These are phyloP conservation scores for Penicillium verrucosum DNA, from an alignment of 2,329 filamentous ascomycete species.

Conservation along the genomic window DNA sequence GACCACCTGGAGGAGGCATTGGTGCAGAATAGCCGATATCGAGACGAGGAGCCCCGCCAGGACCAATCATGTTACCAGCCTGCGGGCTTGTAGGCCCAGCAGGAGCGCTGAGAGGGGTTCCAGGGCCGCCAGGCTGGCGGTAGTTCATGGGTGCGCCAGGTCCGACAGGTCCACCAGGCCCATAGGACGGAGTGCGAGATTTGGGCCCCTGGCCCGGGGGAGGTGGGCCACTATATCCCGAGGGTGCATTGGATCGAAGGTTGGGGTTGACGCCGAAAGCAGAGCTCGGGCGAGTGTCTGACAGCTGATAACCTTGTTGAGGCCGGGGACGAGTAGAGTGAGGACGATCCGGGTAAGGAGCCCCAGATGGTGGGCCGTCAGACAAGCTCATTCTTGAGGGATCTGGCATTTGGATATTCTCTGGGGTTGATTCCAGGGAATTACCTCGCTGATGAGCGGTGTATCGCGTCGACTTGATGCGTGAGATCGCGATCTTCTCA, in stretches of 20 bases:
- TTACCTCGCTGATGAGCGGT: slow-evolving; percentile 56
- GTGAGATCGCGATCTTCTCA: slow-evolving; percentile 81
- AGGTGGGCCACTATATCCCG: slow-evolving; percentile 29
- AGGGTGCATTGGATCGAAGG: slow-evolving; percentile 40
- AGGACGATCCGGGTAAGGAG: slow-evolving; percentile 44
- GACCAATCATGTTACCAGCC: slow-evolving; percentile 22
- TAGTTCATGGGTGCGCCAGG: slow-evolving; percentile 33
- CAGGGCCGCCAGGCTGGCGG: slow-evolving; percentile 32
- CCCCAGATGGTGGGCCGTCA: slow-evolving; percentile 35
- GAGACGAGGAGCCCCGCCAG: slow-evolving; percentile 36
- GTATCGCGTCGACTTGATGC: slow-evolving; percentile 74
- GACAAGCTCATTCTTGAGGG: slow-evolving; percentile 44
- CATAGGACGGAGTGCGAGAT: slow-evolving; percentile 32
- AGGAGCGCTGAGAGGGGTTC: slow-evolving; percentile 28
- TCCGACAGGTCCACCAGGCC: slow-evolving; percentile 24
- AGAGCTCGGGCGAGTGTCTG: slow-evolving; percentile 44
- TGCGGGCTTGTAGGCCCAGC: slow-evolving; percentile 32
- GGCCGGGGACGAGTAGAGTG: slow-evolving; percentile 35
- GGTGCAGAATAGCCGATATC: slow-evolving; percentile 50
- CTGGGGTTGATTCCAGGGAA: slow-evolving; percentile 42
- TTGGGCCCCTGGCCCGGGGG: slow-evolving; percentile 11
- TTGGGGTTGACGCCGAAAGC: slow-evolving; percentile 50
- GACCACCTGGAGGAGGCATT: slow-evolving; percentile 37
- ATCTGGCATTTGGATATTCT: slow-evolving; percentile 49
- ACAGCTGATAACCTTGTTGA: slow-evolving; percentile 32